These are phyloP conservation scores for Phytopythium cucurbitacearum DNA, from an alignment of 352 stramenopile genomes.

Conservation along the genomic window DNA sequence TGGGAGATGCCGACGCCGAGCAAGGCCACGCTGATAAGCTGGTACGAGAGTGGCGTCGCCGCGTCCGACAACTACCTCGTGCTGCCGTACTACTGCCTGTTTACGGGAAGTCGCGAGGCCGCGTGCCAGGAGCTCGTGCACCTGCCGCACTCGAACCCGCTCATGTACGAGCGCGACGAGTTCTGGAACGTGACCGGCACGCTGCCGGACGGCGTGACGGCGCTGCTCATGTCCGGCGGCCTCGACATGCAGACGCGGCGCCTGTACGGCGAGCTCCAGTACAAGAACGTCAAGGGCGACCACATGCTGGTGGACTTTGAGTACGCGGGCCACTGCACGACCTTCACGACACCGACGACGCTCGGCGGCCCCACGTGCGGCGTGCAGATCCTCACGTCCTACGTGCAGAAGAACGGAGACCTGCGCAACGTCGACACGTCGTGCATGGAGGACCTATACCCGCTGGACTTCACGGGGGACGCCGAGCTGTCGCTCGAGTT, in stretches of 20 bases:
- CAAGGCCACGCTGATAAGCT: constrained; percentile 44
- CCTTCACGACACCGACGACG: constrained; percentile 61
- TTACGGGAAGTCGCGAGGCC: constrained; percentile 55
- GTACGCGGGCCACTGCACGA: constrained; percentile 69
- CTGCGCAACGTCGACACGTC: constrained; percentile 60
- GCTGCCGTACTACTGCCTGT: constrained; percentile 75
- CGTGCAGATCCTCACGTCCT: constrained; percentile 64
- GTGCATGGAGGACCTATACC: constrained; percentile 55
- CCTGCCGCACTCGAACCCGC: constrained; percentile 27
- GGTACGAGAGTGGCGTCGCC: constrained; percentile 59
- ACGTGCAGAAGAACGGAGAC: constrained; percentile 48
- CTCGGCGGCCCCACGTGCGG: constrained; percentile 47
- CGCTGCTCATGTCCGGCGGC: constrained; percentile 49
- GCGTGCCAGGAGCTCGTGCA: constrained; percentile 48
- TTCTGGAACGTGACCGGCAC: constrained; percentile 65
- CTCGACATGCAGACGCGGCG: constrained; percentile 51
- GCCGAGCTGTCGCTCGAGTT: neutral
- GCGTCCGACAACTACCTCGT: constrained; percentile 65
- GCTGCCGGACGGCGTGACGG: constrained; percentile 33
- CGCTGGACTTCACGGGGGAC: constrained; percentile 29
- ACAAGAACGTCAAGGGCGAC: constrained; percentile 37
- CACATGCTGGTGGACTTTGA: constrained; percentile 70
- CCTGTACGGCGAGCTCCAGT: constrained; percentile 49
- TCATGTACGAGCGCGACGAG: constrained; percentile 55
- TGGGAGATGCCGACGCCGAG: constrained; percentile 54